A percentile compares a stretch with the other conserved stretches of the same genome.
These are phyloP conservation scores for Pyricularia grisea DNA, from an alignment of 2,329 filamentous ascomycete species.

Conservation along the genomic window DNA sequence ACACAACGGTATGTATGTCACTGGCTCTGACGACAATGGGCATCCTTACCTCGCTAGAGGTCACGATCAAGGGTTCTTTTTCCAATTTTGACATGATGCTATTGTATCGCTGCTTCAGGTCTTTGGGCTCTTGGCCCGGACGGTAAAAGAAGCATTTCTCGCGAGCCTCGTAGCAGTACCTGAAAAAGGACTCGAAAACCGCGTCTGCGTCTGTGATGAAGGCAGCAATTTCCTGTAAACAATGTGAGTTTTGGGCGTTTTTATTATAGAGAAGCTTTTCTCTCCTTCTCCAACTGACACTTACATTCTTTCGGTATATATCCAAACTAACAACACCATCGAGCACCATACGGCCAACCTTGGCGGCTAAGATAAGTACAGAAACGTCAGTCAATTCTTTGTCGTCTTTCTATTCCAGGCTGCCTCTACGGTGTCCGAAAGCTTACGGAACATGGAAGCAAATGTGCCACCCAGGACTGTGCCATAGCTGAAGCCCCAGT, in stretches of 20 bases:
- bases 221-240: neutral
- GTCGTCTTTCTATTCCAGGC: neutral
- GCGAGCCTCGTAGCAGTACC: constrained; percentile 34
- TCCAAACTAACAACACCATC: constrained; percentile 19
- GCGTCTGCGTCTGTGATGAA: constrained; percentile 22
- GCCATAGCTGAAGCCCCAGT: constrained; percentile 48
- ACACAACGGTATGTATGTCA: constrained; percentile 26
- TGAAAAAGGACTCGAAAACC: constrained; percentile 33
- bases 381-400: neutral
- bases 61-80: constrained; percentile 22
- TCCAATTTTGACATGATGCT: constrained; percentile 21
- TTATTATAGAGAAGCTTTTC: neutral
- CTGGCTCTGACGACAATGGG: constrained; percentile 26
- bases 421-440: neutral
- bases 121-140: constrained; percentile 20
- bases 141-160: constrained; percentile 27
- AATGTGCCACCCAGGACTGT: constrained; percentile 42
- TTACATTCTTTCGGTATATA: constrained; percentile 24
- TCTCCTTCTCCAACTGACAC: neutral
- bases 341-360: constrained; percentile 21
- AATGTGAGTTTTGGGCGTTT: neutral
- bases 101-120: constrained; percentile 19
- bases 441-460: constrained; percentile 27
- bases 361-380: constrained; percentile 13
- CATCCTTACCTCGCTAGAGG: constrained; percentile 17